These are phyloP conservation scores for Oryza officinalis DNA, from an alignment of 176 grass and related monocot species.

Conservation along the genomic window DNA sequence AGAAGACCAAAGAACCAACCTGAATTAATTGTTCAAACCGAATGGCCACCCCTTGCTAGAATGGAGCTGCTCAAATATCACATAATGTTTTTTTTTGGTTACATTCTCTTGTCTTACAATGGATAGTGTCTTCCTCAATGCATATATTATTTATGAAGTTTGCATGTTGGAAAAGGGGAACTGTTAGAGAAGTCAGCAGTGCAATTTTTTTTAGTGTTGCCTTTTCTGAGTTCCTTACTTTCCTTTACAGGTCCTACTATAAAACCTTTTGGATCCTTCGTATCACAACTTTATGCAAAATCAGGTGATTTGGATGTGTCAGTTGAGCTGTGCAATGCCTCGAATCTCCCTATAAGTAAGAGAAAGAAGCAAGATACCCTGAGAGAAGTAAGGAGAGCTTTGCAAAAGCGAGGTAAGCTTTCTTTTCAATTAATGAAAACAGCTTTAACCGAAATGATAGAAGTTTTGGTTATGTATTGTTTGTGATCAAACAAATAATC, in stretches of 20 bases:
- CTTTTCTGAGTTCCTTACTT: constrained; percentile 30
- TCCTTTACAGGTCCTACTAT: constrained; percentile 56
- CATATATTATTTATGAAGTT: constrained; percentile 22
- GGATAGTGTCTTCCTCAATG: background rate
- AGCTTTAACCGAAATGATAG: background rate
- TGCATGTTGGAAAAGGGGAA: background rate
- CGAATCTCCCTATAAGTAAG: constrained; percentile 27
- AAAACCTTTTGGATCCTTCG: constrained; percentile 90
- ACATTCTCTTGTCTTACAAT: background rate
- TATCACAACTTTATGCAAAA: constrained; percentile 89
- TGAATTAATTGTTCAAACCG: no score
- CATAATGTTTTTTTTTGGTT: background rate
- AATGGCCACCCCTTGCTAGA: no score
- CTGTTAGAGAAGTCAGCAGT: background rate
- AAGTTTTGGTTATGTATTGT: no score
- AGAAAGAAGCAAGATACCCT: constrained; percentile 61
- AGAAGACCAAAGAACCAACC: no score
- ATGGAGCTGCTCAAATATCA: no score
- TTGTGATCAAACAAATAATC: background rate
- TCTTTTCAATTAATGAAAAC: background rate
- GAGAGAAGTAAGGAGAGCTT: constrained; percentile 57
- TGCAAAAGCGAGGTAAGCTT: constrained; percentile 57
- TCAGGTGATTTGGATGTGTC: constrained; percentile 95
- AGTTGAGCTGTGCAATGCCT: constrained; percentile 42
- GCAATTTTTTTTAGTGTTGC: constrained; percentile 10